Conservation (phyloP, 495 filamentous ascomycete species). For the Chaetomium tenue region DNA sequence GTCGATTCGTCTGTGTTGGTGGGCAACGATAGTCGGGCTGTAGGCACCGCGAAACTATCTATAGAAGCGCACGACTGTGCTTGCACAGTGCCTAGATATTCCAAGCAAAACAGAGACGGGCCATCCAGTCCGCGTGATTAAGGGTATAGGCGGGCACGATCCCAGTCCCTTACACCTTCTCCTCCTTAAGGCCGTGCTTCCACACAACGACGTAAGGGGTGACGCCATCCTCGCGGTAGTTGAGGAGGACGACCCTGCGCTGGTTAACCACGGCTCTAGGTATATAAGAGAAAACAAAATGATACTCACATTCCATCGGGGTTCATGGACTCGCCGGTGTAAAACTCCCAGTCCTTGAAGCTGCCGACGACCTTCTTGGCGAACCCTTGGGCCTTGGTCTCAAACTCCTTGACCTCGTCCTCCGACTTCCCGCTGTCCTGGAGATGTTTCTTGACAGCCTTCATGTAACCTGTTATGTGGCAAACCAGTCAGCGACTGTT, state of each 20-base stretch:
- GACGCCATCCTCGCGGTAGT: constrained; percentile 94
- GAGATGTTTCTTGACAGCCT: constrained; percentile 70
- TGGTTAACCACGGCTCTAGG: constrained; percentile 28
- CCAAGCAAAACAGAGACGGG: neutral
- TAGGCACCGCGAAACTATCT: neutral
- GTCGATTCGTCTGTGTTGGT: neutral
- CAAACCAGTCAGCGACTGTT: neutral
- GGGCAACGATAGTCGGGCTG: neutral
- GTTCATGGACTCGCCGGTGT: constrained; percentile 87
- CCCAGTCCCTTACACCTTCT: constrained; percentile 73
- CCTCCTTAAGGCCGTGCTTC: constrained; percentile 89
- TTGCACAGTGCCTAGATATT: neutral
- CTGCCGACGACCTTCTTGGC: constrained; percentile 77
- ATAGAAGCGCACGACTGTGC: neutral
- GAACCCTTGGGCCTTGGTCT: constrained; percentile 65
- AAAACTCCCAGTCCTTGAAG: constrained; percentile 95
- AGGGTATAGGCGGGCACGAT: constrained; percentile 3
- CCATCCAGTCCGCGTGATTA: neutral
- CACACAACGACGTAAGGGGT: constrained; percentile 88
- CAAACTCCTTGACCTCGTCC: constrained; percentile 70
- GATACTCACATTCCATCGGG: constrained; percentile 75
- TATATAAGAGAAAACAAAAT: constrained; percentile 23
- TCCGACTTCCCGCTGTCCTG: constrained; percentile 58
- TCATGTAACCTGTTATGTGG: constrained; percentile 71
- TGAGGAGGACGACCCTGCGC: constrained; percentile 81